phyloP scores from a whole-genome alignment of 202 grass and related monocot species.

The Bolboschoenoplectus hybrid region DNA sequence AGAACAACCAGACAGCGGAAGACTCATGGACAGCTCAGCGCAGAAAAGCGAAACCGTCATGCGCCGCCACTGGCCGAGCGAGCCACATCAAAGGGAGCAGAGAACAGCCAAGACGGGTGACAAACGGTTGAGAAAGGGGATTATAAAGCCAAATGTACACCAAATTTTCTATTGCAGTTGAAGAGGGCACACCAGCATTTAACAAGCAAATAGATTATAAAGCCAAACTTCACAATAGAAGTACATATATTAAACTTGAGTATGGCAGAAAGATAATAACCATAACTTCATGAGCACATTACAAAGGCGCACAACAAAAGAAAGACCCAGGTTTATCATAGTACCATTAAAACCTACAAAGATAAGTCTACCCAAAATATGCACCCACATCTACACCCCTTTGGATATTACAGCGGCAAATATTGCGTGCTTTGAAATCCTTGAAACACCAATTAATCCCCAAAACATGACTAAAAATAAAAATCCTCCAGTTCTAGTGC shows the following conservation, averaged over 20 bases:
- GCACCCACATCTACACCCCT: not conserved
- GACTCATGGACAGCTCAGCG: too few species aligned
- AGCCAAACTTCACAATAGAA: not conserved
- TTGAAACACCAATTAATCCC: not conserved
- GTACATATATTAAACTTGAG: not conserved
- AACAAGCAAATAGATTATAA: too few species aligned
- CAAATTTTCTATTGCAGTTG: too few species aligned
- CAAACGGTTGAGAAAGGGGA: too few species aligned
- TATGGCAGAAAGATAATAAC: not conserved
- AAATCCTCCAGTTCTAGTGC: not conserved
- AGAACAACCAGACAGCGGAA: too few species aligned
- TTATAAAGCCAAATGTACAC: too few species aligned
- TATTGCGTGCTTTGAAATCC: not conserved
- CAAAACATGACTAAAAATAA: not conserved
- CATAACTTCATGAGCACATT: not conserved
- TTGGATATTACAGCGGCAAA: not conserved
- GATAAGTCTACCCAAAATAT: constrained; percentile 8
- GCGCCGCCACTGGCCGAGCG: too few species aligned
- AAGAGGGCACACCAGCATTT: too few species aligned
- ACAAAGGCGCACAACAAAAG: not conserved
- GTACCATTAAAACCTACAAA: not conserved
- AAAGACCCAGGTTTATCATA: not conserved
- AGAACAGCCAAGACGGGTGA: too few species aligned
- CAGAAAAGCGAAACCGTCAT: too few species aligned
- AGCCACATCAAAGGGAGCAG: too few species aligned